A percentile compares a stretch with the other conserved stretches of the same genome.
phyloP scores from a whole-genome alignment of 2,329 filamentous ascomycete genomes.

The Dothistroma septosporum region DNA sequence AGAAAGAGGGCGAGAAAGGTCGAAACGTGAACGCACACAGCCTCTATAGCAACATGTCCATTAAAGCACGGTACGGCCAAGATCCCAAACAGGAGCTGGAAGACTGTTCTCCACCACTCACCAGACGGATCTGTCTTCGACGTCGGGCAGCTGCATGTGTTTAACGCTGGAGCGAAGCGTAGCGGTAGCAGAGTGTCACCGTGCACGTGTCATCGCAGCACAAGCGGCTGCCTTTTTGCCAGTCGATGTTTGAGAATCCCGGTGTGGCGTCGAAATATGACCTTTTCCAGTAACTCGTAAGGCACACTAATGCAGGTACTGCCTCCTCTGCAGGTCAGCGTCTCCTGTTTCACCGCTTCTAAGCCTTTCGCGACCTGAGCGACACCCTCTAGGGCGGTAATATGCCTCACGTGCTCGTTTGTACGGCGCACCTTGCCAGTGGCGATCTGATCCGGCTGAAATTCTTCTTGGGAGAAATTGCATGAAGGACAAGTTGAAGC shows the following conservation, averaged over 20 bases:
- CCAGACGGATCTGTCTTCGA: conserved; percentile 7
- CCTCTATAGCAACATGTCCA: conserved; percentile 1
- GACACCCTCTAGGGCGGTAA: neutral
- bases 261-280: conserved; percentile 13
- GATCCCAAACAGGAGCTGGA: conserved; percentile 6
- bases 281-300: conserved; percentile 6
- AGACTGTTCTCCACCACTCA: conserved; percentile 10
- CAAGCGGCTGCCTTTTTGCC: conserved; percentile 15
- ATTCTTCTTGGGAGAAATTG: neutral
- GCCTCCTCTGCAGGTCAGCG: neutral
- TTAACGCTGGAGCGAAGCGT: conserved; percentile 10
- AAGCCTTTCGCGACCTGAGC: neutral
- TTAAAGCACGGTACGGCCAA: neutral
- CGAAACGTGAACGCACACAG: conserved; percentile 1
- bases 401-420: neutral
- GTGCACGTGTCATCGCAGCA: conserved; percentile 17
- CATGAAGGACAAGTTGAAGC: neutral
- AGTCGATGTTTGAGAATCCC: conserved; percentile 14
- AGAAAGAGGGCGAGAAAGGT: conserved; percentile 7
- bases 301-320: conserved; percentile 15
- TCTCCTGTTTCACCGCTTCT: conserved; percentile 12
- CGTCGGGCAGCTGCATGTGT: conserved; percentile 10
- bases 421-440: neutral
- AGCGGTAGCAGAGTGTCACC: conserved; percentile 7
- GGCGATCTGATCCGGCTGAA: neutral